A percentile compares a stretch with the other conserved stretches of the same genome.
phyloP scores from a whole-genome alignment of 2,329 filamentous ascomycete genomes.

The Trichoderma asperellum region DNA sequence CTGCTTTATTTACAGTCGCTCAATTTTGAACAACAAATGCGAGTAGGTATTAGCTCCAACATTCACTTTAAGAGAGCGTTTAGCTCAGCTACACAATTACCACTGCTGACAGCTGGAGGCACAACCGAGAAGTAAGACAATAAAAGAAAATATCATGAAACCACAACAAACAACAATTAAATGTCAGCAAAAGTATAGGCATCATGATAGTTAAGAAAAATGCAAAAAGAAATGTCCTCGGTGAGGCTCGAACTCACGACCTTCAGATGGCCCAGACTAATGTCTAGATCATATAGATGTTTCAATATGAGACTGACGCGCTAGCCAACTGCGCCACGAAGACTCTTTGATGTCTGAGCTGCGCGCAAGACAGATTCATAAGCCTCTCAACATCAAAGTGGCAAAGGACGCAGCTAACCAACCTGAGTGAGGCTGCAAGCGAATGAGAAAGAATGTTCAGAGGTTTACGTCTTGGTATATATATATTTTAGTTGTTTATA shows the following conservation, averaged over 20 bases:
- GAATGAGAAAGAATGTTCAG: not conserved
- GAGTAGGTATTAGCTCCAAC: no score
- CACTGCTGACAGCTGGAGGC: not conserved
- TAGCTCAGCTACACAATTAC: not conserved
- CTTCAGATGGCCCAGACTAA: constrained; percentile 44
- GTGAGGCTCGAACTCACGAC: constrained; percentile 56
- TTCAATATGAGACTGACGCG: constrained; percentile 28
- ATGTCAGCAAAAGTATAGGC: not conserved
- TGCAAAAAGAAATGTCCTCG: constrained; percentile 42
- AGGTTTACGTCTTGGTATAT: no score
- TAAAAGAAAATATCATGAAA: not conserved
- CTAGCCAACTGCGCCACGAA: constrained; percentile 29
- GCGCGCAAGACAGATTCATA: not conserved
- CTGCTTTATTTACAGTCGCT: not conserved
- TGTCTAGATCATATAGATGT: constrained; percentile 37
- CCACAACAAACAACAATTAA: not conserved
- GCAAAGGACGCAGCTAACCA: not conserved
- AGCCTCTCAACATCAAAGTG: not conserved
- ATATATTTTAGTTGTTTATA: no score
- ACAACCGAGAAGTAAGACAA: not conserved
- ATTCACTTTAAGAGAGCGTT: not conserved
- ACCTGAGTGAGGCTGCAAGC: not conserved
- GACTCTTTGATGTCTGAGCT: constrained; percentile 11
- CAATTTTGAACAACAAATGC: not conserved
- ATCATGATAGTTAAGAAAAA: not conserved